A percentile compares a stretch with the other conserved stretches of the same genome.
Evolutionary conservation across 2,329 filamentous ascomycete species (phyloP).

Genomic region (Trichoderma gracile): DNA sequence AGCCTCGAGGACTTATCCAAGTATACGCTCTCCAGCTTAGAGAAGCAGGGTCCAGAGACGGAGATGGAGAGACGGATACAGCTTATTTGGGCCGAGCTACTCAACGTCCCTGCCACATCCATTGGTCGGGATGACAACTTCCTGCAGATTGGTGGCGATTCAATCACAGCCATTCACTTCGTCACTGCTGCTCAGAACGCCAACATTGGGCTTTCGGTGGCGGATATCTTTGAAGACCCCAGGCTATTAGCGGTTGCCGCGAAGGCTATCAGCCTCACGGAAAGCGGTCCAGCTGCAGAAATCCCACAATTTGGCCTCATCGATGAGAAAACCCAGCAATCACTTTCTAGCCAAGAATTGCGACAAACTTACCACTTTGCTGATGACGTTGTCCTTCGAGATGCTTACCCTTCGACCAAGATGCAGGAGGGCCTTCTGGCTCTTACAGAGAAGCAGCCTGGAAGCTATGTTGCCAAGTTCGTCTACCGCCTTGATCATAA

Average conservation of each 20-base stretch:
- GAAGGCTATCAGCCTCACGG: not conserved
- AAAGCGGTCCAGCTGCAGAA: not conserved
- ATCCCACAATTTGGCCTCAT: not conserved
- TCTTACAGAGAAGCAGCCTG: not conserved
- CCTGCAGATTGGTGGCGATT: conserved; percentile 28
- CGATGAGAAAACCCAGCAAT: not conserved
- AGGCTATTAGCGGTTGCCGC: conserved; percentile 8
- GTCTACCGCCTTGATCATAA: not conserved
- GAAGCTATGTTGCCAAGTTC: conserved; percentile 2
- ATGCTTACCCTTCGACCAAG: not conserved
- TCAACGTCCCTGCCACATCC: not conserved
- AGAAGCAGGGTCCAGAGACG: not conserved
- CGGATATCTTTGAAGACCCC: conserved; percentile 26
- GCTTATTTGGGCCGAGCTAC: not conserved
- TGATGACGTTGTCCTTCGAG: not conserved
- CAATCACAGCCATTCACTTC: conserved; percentile 20
- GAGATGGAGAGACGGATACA: not conserved
- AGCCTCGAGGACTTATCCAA: not conserved
- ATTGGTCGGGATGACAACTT: conserved; percentile 1
- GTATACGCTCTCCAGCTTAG: not conserved
- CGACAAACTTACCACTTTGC: not conserved
- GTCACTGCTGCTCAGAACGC: not conserved
- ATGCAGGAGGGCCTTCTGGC: not conserved
- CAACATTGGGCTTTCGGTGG: conserved; percentile 19
- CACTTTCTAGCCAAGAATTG: not conserved